Evolutionary conservation across 108 stramenopile species (phyloP), one percentile per base, ranked within the genome.

Genomic region (Pseudonitzschia pungens): DNA sequence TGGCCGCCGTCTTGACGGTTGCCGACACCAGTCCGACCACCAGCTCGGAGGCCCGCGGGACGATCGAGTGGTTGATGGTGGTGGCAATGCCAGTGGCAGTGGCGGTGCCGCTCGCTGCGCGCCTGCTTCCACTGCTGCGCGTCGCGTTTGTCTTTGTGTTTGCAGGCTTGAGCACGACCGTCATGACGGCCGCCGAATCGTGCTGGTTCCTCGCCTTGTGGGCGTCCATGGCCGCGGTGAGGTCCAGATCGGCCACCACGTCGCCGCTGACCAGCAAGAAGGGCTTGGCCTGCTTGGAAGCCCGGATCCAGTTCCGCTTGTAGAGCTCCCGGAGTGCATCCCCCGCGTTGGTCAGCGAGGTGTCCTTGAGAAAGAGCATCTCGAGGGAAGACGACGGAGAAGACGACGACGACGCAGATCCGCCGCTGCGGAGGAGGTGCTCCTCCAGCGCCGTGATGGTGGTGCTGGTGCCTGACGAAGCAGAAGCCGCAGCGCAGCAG

Each of bases 311-410:
- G 71, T 93, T 92, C n/a, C 89, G 79, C 68, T 88, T 84, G 76
- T 99, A 97, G 44, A 99, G 75, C 76, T 99, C 97, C 18, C 99
- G 87, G 22, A 99, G 74, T 6, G 97, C 97, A 71, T 99, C 97
- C 8, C 99, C 97, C 2, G 93, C 93, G 75, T 95, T 93, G 42
- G 89, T 87, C 42, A 94, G 79, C 50, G 76, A 76, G 4, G 83
- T 72, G 52, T 92, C 86, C 68, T 89, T 80, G 40, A 97, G 43
- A 48, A 84, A 77, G 4, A 63, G 77, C 11, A 96, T 74, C 40
- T 79, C 73, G 22, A 67, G 43, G 28, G 22, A n/a, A n/a, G n/a
- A n/a, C n/a, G n/a, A n/a, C n/a, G n/a, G n/a, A n/a, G n/a, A n/a
- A n/a, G n/a, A n/a, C n/a, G n/a, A n/a, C n/a, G n/a, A 28, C 20